Evolutionary conservation across 2,329 filamentous ascomycete genomes (phyloP).

Genomic region (Fusarium odoratissimum): DNA sequence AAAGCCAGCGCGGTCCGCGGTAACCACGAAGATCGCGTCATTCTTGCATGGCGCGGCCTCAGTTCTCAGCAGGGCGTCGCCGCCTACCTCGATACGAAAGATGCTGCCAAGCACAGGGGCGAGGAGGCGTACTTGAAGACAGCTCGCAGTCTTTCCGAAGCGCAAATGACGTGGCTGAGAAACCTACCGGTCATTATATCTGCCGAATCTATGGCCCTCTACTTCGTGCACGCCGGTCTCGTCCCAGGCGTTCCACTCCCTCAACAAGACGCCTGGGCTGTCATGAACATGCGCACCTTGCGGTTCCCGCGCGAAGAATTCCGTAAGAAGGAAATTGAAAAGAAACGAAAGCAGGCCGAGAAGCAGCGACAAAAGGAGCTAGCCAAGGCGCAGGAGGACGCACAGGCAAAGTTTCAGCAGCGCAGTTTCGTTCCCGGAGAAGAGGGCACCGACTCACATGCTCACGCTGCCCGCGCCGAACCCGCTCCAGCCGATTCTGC

Average conservation of each 20-base stretch:
- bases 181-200: conserved; percentile 81
- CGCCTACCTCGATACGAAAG: conserved; percentile 43
- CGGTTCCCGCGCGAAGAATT: conserved; percentile 61
- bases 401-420: conserved; percentile 9
- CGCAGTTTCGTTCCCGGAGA: not conserved
- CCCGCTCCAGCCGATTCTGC: not conserved
- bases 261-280: conserved; percentile 79
- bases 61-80: conserved; percentile 42
- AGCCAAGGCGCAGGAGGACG: conserved; percentile 29
- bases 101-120: conserved; percentile 49
- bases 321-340: conserved; percentile 51
- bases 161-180: conserved; percentile 77
- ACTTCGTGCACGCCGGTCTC: conserved; percentile 87
- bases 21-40: conserved; percentile 89
- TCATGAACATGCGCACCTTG: conserved; percentile 93
- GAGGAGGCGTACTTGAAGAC: conserved; percentile 61
- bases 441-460: not conserved
- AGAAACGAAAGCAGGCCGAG: conserved; percentile 40
- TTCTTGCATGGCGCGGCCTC: conserved; percentile 68
- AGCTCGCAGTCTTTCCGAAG: conserved; percentile 62
- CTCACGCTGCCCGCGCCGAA: conserved; percentile 17
- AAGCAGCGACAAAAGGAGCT: conserved; percentile 33
- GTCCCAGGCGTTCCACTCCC: conserved; percentile 79
- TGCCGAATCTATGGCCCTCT: conserved; percentile 72
- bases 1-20: conserved; percentile 86